A percentile compares a stretch with the other conserved stretches of the same genome.
These are phyloP conservation scores for Hericium alpestre DNA, from an alignment of 768 basidiomycete genomes.

Conservation along the genomic window DNA sequence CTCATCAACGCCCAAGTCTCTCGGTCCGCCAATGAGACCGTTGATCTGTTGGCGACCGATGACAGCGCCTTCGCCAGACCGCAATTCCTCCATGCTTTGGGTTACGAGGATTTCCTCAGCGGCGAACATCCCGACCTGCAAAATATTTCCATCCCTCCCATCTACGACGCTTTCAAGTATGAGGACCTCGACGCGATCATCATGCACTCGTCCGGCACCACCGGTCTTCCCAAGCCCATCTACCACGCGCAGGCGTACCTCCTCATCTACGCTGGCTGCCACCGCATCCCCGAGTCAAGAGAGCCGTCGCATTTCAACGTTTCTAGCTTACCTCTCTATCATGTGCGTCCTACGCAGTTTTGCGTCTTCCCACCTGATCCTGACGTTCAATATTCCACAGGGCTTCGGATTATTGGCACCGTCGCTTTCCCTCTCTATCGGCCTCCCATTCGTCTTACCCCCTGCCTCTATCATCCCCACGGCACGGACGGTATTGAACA, in stretches of 20 bases:
- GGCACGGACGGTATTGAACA: constrained; percentile 17
- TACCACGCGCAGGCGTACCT: constrained; percentile 22
- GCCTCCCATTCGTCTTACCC: constrained; percentile 28
- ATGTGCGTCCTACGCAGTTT: constrained; percentile 17
- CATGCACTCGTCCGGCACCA: constrained; percentile 42
- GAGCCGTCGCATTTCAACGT: constrained; percentile 23
- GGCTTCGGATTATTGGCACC: constrained; percentile 30
- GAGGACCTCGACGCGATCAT: constrained; percentile 30
- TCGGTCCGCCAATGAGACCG: constrained; percentile 22
- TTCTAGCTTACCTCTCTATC: constrained; percentile 30
- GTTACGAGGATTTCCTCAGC: constrained; percentile 22
- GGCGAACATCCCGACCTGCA: constrained; percentile 4
- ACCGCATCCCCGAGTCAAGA: constrained; percentile 23
- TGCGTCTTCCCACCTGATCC: not conserved
- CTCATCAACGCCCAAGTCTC: constrained; percentile 23
- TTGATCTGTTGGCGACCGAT: constrained; percentile 1
- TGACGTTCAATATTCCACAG: constrained; percentile 11
- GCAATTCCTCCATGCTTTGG: constrained; percentile 16
- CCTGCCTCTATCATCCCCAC: constrained; percentile 28
- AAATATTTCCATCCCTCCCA: constrained; percentile 18
- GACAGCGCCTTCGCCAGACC: not conserved
- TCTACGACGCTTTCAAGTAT: constrained; percentile 13
- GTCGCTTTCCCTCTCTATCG: constrained; percentile 25
- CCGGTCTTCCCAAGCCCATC: constrained; percentile 40
- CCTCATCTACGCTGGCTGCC: constrained; percentile 25